Evolutionary conservation across 257 asterid genomes (phyloP).

Genomic region (Solanum clarkiae): DNA sequence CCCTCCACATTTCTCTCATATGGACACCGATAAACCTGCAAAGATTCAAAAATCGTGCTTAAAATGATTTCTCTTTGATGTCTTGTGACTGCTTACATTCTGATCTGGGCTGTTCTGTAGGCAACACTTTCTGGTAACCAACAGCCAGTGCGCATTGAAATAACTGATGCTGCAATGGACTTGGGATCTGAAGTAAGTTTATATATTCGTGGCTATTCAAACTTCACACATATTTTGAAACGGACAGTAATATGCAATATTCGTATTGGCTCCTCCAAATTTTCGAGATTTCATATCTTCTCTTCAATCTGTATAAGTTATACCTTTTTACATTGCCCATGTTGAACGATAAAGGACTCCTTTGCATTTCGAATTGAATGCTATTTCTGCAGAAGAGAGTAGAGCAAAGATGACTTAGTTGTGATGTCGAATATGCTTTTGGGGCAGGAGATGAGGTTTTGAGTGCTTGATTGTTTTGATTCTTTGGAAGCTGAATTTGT

Average conservation of each 20-base stretch:
- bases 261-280: background rate
- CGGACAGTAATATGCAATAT: background rate
- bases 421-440: background rate
- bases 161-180: conserved; percentile 95
- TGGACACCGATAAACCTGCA: background rate
- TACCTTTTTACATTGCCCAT: background rate
- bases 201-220: background rate
- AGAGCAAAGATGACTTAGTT: background rate
- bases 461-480: background rate
- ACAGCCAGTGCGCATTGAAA: conserved; percentile 87
- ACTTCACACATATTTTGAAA: background rate
- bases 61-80: background rate
- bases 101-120: conserved; percentile 16
- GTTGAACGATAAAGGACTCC: background rate
- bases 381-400: background rate
- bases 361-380: background rate
- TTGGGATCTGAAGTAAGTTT: conserved; percentile 71
- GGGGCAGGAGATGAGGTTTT: background rate
- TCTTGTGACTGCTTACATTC: background rate
- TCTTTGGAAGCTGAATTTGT: background rate
- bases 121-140: conserved; percentile 94
- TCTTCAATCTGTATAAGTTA: background rate
- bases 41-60: background rate
- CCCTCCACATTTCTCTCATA: background rate
- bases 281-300: background rate